Evolutionary conservation across 768 basidiomycete genomes (phyloP).

Genomic region (Pleurotus djamor): DNA sequence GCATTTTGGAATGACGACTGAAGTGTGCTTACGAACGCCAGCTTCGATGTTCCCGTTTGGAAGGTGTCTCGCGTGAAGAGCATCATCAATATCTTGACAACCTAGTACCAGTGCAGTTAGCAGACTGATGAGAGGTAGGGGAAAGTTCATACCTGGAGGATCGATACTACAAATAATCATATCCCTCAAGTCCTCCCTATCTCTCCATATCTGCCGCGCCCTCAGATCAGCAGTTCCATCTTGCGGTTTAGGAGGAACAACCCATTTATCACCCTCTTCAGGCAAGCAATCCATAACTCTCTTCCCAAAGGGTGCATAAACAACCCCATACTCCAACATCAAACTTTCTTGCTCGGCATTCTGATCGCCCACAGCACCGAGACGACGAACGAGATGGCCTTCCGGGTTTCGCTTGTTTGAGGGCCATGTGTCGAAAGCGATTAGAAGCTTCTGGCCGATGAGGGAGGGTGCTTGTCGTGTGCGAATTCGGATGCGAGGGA

Average conservation of each 20-base stretch:
- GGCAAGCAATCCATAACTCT: constrained; percentile 93
- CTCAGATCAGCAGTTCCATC: constrained; percentile 30
- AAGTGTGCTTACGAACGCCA: constrained; percentile 83
- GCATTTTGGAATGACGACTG: background rate
- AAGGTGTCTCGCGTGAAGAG: constrained; percentile 83
- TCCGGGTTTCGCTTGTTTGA: constrained; percentile 88
- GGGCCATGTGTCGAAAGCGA: constrained; percentile 94
- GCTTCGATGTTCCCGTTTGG: constrained; percentile 96
- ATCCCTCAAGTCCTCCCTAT: constrained; percentile 84
- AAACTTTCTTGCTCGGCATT: constrained; percentile 96
- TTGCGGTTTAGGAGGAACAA: constrained; percentile 72
- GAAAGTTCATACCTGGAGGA: constrained; percentile 68
- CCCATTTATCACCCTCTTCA: constrained; percentile 86
- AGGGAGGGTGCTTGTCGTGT: constrained; percentile 92
- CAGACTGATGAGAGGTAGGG: background rate
- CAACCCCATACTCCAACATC: constrained; percentile 92
- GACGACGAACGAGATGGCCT: constrained; percentile 92
- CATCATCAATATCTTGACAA: constrained; percentile 99
- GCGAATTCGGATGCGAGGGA: constrained; percentile 91
- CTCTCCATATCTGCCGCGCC: constrained; percentile 57
- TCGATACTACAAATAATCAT: constrained; percentile 95
- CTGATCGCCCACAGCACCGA: constrained; percentile 91
- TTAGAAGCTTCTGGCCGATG: constrained; percentile 91
- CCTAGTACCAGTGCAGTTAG: constrained; percentile 38
- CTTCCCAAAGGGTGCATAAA: constrained; percentile 95